A percentile compares a stretch with the other conserved stretches of the same genome.
Conservation (phyloP, 495 filamentous ascomycete species). For the Xylaria flabelliformis region DNA sequence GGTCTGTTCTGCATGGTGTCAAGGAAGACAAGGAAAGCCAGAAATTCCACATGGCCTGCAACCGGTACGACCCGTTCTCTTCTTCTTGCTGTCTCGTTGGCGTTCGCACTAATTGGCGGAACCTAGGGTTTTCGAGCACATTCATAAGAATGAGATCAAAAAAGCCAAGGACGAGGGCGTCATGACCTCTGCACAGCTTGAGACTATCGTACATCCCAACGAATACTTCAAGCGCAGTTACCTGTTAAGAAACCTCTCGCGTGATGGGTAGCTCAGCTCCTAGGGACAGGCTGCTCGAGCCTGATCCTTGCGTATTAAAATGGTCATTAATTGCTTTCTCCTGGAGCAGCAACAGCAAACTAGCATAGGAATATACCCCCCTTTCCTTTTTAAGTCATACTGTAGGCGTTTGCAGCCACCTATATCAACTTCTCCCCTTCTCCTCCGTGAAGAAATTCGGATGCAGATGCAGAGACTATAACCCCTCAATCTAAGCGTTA, state of each 20-base stretch:
- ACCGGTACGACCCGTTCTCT: constrained; percentile 58
- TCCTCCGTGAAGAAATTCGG: too few species aligned
- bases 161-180: constrained; percentile 82
- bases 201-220: constrained; percentile 97
- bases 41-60: constrained; percentile 95
- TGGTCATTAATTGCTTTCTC: too few species aligned
- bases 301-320: too few species aligned
- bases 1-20: constrained; percentile 77
- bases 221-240: constrained; percentile 96
- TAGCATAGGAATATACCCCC: too few species aligned
- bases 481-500: too few species aligned
- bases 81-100: background rate
- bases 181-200: constrained; percentile 80
- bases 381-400: too few species aligned
- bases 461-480: too few species aligned
- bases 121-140: constrained; percentile 79
- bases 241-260: constrained; percentile 69
- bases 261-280: too few species aligned
- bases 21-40: constrained; percentile 87
- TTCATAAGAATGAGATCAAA: constrained; percentile 86
- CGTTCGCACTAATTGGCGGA: background rate
- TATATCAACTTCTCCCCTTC: too few species aligned
- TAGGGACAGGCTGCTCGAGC: too few species aligned
- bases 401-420: too few species aligned
- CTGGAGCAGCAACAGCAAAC: too few species aligned